phyloP scores from a whole-genome alignment of 164 flowering plant species.

The Platanus orientalis region DNA sequence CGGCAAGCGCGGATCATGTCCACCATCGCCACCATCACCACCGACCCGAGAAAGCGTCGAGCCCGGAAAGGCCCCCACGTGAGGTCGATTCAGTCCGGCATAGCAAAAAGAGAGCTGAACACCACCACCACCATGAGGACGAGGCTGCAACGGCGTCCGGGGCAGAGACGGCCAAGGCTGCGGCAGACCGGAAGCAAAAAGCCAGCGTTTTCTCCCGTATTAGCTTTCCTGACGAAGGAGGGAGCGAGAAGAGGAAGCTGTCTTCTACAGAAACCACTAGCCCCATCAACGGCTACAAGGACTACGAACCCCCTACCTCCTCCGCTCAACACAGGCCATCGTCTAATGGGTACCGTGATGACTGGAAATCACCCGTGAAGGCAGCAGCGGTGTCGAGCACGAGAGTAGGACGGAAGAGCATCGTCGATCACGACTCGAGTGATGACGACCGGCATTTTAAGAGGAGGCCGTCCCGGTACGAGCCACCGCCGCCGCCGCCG shows the following conservation, averaged over 20 bases:
- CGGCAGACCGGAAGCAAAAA: conserved; percentile 45
- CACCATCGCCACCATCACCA: conserved; percentile 22
- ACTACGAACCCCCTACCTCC: conserved; percentile 10
- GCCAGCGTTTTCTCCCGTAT: conserved; percentile 87
- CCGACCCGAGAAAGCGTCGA: background rate
- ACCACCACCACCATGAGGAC: background rate
- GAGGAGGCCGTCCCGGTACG: conserved; percentile 71
- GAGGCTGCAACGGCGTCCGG: background rate
- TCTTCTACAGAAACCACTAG: conserved; percentile 20
- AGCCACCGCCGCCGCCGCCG: conserved; percentile 36
- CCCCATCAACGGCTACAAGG: conserved; percentile 13
- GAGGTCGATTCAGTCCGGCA: conserved; percentile 6
- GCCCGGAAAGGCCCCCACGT: conserved; percentile 1
- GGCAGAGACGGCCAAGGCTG: background rate
- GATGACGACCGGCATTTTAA: conserved; percentile 86
- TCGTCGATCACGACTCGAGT: conserved; percentile 51
- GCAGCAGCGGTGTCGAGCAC: conserved; percentile 1
- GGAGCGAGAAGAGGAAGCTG: conserved; percentile 44
- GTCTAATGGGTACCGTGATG: conserved; percentile 45
- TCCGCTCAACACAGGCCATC: conserved; percentile 21
- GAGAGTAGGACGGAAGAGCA: conserved; percentile 12
- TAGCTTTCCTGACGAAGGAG: conserved; percentile 56
- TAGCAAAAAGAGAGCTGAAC: conserved; percentile 14
- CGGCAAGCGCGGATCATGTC: background rate
- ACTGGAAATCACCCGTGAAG: conserved; percentile 21